Base-by-base conservation (phyloP, 495 filamentous ascomycete genomes). In the Echria macrotheca region DNA sequence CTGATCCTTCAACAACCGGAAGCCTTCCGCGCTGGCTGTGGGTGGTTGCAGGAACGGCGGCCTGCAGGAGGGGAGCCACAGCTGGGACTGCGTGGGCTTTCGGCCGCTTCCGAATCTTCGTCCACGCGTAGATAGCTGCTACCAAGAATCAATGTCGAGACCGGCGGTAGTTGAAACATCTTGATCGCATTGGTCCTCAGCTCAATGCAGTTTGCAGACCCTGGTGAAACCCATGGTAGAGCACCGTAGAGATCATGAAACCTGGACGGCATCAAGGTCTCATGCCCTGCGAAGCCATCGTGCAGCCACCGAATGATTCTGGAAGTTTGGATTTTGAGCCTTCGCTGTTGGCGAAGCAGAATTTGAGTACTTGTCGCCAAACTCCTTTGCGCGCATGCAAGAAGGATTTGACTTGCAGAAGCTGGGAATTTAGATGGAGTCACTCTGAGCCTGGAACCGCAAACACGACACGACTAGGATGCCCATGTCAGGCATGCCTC, bases 211-310 rank as follows among this genome's bases (percentile, higher is more conserved):
- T 28, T 26, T 39, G 21, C 15, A 24, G 25, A 18, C 44, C 23
- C 28, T 31, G 44, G 25, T 43, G 51, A 43, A 44, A 32, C 28
- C 28, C 50, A 24, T 36, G 15, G 28, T 36, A 14, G 10, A 19
- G 38, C 22, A 38, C n/a, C 6, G 22, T 53, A 37, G 37, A 47
- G 21, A 28, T 36, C 29, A 35, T 53, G 51, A 53, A 53, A 53
- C 44, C 44, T 37, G 37, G 21, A n/a, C 17, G 43, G 51, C 35
- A n/a, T 15, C 44, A 38, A 48, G 40, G 17, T 18, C 23, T 24
- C 19, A 47, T 24, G 39, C n/a, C 39, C 24, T 5, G 19, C 26
- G 42, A 22, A 41, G 6, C 38, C 1, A 11, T n/a, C 18, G 17
- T 10, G 6, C 7, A 24, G 38, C 38, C 38, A 24, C 38, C 22